Evolutionary conservation across 2,329 filamentous ascomycete species (phyloP).

Genomic region (Diaporthe sp.): DNA sequence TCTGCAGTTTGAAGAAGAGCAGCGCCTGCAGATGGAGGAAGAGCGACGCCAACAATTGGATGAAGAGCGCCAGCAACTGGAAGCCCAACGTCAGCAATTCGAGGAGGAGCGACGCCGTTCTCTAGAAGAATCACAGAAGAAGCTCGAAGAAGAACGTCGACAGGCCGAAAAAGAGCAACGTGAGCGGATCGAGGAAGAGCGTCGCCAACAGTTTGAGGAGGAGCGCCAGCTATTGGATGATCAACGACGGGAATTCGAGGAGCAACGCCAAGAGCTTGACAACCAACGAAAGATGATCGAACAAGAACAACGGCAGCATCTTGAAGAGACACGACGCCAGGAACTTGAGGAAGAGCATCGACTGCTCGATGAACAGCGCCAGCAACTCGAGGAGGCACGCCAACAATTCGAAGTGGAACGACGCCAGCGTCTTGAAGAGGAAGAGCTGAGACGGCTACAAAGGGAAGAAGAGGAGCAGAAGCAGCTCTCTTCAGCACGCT

Average conservation of each 20-base stretch:
- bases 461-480: constrained; percentile 50
- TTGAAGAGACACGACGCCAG: constrained; percentile 37
- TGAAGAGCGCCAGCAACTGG: constrained; percentile 37
- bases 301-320: constrained; percentile 38
- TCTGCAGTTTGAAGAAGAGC: constrained; percentile 42
- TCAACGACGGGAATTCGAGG: constrained; percentile 41
- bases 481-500: constrained; percentile 39
- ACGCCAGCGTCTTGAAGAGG: constrained; percentile 39
- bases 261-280: constrained; percentile 40
- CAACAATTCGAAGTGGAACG: constrained; percentile 40
- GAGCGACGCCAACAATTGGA: constrained; percentile 41
- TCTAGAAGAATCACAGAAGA: constrained; percentile 38
- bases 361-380: constrained; percentile 40
- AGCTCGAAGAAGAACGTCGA: constrained; percentile 37
- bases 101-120: constrained; percentile 40
- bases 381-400: constrained; percentile 38
- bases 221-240: constrained; percentile 38
- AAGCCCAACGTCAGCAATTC: constrained; percentile 41
- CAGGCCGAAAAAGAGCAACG: constrained; percentile 39
- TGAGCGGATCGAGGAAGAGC: constrained; percentile 45
- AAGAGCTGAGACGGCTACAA: constrained; percentile 41
- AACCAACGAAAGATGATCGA: constrained; percentile 39
- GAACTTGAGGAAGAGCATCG: constrained; percentile 39
- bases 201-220: constrained; percentile 39
- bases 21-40: constrained; percentile 44